Evolutionary conservation across 345 rosid genomes (phyloP).

Genomic region (Syzygium jambos): DNA sequence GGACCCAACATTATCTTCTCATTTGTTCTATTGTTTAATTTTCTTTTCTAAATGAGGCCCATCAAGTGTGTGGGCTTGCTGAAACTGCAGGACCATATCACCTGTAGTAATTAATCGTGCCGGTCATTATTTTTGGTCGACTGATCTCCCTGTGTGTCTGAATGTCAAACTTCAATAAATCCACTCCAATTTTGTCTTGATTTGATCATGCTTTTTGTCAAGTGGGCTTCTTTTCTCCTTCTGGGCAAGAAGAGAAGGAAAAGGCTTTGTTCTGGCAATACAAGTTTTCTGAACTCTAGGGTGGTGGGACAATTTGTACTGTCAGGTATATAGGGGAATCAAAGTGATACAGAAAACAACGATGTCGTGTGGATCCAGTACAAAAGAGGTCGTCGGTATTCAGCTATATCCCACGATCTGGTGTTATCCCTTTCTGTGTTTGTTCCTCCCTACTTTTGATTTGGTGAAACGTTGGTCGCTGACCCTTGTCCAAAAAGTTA

Average conservation of each 20-base stretch:
- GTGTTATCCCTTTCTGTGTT: fast-evolving
- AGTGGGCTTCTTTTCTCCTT: neutral
- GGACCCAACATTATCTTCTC: neutral
- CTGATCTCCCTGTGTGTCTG: neutral
- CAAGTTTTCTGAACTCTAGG: neutral
- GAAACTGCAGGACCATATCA: neutral
- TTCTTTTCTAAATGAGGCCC: neutral
- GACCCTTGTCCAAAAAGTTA: neutral
- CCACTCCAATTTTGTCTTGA: neutral
- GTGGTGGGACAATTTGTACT: neutral
- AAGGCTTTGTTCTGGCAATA: neutral
- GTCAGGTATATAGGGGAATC: neutral
- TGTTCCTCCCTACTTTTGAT: neutral
- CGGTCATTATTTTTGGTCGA: neutral
- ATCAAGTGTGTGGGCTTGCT: neutral
- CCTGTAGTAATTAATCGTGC: neutral
- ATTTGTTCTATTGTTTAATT: neutral
- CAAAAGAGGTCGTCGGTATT: neutral
- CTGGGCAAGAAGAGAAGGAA: neutral
- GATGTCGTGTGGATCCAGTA: neutral
- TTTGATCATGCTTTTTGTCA: neutral
- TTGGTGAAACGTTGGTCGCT: neutral
- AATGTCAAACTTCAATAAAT: neutral
- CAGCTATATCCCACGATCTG: neutral
- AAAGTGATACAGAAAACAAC: neutral